These are phyloP conservation scores for Phytophthora boehmeriae DNA, from an alignment of 352 stramenopile genomes.

Conservation along the genomic window DNA sequence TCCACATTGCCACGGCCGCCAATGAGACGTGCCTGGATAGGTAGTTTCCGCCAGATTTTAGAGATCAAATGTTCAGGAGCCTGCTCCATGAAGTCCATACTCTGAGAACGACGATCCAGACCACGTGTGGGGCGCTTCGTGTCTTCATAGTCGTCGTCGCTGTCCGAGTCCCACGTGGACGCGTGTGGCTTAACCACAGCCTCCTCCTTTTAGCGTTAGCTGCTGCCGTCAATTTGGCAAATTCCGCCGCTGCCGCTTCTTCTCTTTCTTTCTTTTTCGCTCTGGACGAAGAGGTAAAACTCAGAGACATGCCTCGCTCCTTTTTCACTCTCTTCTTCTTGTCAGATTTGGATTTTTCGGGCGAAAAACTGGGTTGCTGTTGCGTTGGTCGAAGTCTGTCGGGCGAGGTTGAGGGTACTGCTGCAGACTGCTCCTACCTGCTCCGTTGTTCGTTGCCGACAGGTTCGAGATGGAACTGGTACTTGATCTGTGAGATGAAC, in stretches of 20 bases:
- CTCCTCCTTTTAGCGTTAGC: conserved; percentile 51
- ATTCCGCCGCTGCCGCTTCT: conserved; percentile 8
- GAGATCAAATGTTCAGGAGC: conserved; percentile 73
- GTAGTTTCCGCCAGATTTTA: conserved; percentile 83
- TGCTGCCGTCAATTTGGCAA: conserved; percentile 22
- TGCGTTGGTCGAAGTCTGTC: background rate
- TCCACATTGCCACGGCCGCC: conserved; percentile 56
- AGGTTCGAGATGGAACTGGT: conserved; percentile 24
- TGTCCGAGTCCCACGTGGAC: conserved; percentile 71
- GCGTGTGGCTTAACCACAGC: conserved; percentile 55
- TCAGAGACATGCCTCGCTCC: conserved; percentile 46
- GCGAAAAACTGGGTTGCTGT: conserved; percentile 15
- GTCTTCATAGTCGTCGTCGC: conserved; percentile 75
- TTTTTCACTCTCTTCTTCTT: conserved; percentile 46
- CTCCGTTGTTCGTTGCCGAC: conserved; percentile 2
- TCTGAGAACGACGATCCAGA: conserved; percentile 67
- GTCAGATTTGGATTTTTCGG: conserved; percentile 25
- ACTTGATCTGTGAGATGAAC: conserved; percentile 24
- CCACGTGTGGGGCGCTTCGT: conserved; percentile 59
- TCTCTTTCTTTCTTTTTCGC: conserved; percentile 40
- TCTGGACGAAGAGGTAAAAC: conserved; percentile 46
- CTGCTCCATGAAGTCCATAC: conserved; percentile 85
- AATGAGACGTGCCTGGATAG: conserved; percentile 71
- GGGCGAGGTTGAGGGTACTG: conserved; percentile 13
- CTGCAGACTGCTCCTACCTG: conserved; percentile 6